Base-by-base conservation (phyloP, 1,284 basidiomycete genomes). In the Tylopilus microsporus region DNA sequence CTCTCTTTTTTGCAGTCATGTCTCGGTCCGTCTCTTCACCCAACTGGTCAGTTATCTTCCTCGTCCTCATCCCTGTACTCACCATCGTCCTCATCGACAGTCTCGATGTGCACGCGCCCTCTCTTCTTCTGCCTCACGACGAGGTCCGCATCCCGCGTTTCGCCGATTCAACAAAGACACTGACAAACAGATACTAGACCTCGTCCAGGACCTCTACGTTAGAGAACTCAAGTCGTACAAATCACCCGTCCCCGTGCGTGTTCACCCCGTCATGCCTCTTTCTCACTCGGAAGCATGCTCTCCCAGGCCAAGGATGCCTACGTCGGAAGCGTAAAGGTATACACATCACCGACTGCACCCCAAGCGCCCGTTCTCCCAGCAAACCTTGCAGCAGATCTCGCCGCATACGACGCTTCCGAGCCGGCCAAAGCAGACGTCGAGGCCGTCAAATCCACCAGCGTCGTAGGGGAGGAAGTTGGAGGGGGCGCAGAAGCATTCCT, bases 201-300 rank as follows among this genome's bases (percentile, higher is more conserved):
- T 96, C 69, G 82, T 98, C 60, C 92, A 96, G 83, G 93, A 97
- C 66, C 74, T 96, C 58, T 98, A 98, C 78, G 70, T 98, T 66
- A 86, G 82, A 71, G 90, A 96, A 79, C 82, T 98, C 72, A 96
- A 92, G 79, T 74, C 83, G 21, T 98, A 95, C 86, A 96, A 94
- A 81, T 74, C 83, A 48, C 74, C 81, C 89, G 64, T 65, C n/a
- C n/a, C n/a, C n/a, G n/a, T n/a, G n/a, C n/a, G 81, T 79, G 32
- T 49, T 41, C 60, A 63, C 58, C 52, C 18, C 52, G 53, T 56
- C n/a, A 8, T 15, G 16, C 30, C 1, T 18, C 10, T 49, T 30
- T 36, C 50, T 61, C 39, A 59, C 52, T 12, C 34, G 25, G 7
- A 43, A 57, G n/a, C n/a, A n/a, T n/a, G n/a, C n/a, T n/a, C n/a